Percentiles rank a stretch among this genome's conserved stretches.
Evolutionary conservation across 192 early-diverging fungal genomes (phyloP).

Genomic region (Mortierella antarctica): DNA sequence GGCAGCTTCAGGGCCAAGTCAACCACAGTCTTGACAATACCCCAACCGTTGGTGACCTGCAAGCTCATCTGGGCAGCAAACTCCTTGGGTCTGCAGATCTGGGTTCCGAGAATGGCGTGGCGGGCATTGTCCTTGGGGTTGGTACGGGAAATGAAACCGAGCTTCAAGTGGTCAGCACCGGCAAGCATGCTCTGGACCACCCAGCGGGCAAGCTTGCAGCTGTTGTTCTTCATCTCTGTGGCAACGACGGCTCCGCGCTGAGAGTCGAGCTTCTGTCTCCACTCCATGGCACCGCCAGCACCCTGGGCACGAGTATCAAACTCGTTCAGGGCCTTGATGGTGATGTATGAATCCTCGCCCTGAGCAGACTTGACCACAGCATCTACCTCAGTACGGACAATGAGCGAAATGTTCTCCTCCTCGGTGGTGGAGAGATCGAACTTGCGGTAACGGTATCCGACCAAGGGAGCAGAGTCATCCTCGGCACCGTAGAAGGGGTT

Average conservation of each 20-base stretch:
- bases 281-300: slow-evolving; percentile 89
- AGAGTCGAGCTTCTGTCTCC: slow-evolving; percentile 93
- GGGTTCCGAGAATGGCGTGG: slow-evolving; percentile 87
- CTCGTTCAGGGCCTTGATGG: slow-evolving; percentile 90
- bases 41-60: slow-evolving; percentile 90
- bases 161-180: slow-evolving; percentile 89
- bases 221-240: slow-evolving; percentile 98
- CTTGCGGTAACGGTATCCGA: slow-evolving; percentile 90
- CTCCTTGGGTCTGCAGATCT: slow-evolving; percentile 89
- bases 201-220: slow-evolving; percentile 94
- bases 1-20: slow-evolving; percentile 84
- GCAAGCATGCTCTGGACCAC: slow-evolving; percentile 91
- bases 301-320: slow-evolving; percentile 90
- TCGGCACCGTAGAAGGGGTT: slow-evolving; percentile 80
- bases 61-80: slow-evolving; percentile 92
- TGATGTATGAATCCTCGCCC: slow-evolving; percentile 66
- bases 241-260: slow-evolving; percentile 97
- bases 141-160: slow-evolving; percentile 87
- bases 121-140: slow-evolving; percentile 81
- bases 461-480: slow-evolving; percentile 64
- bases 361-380: slow-evolving; percentile 70
- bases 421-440: slow-evolving; percentile 77
- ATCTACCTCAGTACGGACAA: slow-evolving; percentile 92
- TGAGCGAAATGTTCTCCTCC: slow-evolving; percentile 75
- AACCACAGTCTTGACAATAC: slow-evolving; percentile 94